A percentile compares a stretch with the other conserved stretches of the same genome.
phyloP scores from a whole-genome alignment of 768 basidiomycete genomes.

The Lanmaoa pseudosensibilis region DNA sequence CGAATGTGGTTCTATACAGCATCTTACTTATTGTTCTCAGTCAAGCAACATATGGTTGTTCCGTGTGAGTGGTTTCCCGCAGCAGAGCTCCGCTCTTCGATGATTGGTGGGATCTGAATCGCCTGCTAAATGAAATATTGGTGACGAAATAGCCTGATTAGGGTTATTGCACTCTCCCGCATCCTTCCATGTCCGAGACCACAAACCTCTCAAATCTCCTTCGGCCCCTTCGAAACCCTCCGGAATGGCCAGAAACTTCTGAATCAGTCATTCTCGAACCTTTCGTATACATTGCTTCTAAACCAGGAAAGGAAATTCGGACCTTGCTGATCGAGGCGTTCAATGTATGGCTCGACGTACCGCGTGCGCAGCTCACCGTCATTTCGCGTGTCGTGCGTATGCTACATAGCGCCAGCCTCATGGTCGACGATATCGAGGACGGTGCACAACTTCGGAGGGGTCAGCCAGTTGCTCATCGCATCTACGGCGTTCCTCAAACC shows the following conservation, averaged over 20 bases:
- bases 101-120: too few relatives aligned
- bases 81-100: too few relatives aligned
- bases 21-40: too few relatives aligned
- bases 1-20: too few relatives aligned
- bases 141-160: background rate
- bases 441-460: constrained; percentile 86
- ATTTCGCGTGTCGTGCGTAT: constrained; percentile 87
- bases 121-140: too few relatives aligned
- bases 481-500: constrained; percentile 94
- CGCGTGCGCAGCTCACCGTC: constrained; percentile 61
- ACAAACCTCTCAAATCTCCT: constrained; percentile 18
- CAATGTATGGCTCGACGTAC: constrained; percentile 88
- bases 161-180: too few relatives aligned
- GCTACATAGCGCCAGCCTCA: constrained; percentile 90
- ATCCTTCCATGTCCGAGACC: constrained; percentile 12
- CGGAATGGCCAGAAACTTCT: constrained; percentile 38
- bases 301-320: constrained; percentile 92
- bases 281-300: constrained; percentile 76
- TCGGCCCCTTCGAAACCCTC: constrained; percentile 17
- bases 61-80: too few relatives aligned
- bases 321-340: constrained; percentile 87
- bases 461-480: constrained; percentile 87
- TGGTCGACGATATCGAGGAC: constrained; percentile 97
- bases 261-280: constrained; percentile 69
- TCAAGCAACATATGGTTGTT: too few relatives aligned